Percentiles rank a stretch among this genome's conserved stretches.
phyloP scores from a whole-genome alignment of 345 rosid species.

The Heritiera fomes region DNA sequence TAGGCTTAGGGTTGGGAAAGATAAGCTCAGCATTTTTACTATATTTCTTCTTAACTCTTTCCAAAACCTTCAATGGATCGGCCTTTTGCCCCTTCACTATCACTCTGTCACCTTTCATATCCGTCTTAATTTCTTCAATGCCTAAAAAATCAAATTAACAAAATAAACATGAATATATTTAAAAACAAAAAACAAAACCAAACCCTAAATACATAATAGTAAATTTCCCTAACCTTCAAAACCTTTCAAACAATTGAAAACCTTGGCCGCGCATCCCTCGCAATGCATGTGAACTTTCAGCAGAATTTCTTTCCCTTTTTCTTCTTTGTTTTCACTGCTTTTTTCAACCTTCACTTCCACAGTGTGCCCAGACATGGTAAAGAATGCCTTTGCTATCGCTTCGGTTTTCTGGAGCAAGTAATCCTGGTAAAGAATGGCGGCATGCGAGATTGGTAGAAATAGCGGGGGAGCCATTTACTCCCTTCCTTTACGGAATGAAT shows the following conservation, averaged over 20 bases:
- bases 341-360: constrained; percentile 4
- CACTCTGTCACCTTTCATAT: constrained; percentile 41
- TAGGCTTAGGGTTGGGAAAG: constrained; percentile 44
- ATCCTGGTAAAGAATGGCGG: background rate
- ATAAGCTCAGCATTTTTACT: constrained; percentile 55
- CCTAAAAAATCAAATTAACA: constrained; percentile 37
- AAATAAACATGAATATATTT: background rate
- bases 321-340: background rate
- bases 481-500: no score
- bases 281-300: constrained; percentile 73
- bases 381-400: no score
- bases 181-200: background rate
- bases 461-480: background rate
- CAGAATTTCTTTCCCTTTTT: constrained; percentile 25
- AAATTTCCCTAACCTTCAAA: constrained; percentile 46
- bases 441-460: background rate
- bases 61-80: constrained; percentile 46
- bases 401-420: no score
- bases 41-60: constrained; percentile 50
- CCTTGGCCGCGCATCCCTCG: constrained; percentile 55
- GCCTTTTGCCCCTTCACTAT: constrained; percentile 48
- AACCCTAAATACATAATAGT: background rate
- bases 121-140: constrained; percentile 48
- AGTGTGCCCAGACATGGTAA: background rate
- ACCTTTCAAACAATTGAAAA: constrained; percentile 49